These are phyloP conservation scores for Gaultheria prostrata DNA, from an alignment of 148 eudicot genomes.

Conservation along the genomic window DNA sequence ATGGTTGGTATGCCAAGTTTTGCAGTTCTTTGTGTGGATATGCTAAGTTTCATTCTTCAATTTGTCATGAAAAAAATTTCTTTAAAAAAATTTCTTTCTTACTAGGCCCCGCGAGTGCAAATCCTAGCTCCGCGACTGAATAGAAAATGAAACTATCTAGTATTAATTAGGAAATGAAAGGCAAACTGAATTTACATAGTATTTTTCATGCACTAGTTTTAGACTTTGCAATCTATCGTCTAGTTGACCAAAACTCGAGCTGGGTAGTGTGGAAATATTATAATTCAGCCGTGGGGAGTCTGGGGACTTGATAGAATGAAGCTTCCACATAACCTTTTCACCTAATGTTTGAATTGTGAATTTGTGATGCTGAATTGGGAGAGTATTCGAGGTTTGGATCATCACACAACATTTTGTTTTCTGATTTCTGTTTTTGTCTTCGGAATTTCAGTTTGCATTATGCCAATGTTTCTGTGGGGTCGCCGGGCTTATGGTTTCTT, in stretches of 20 bases:
- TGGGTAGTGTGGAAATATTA: not conserved
- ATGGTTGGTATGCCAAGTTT: no score
- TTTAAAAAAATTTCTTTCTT: no score
- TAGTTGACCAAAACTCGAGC: not conserved
- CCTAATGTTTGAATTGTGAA: no score
- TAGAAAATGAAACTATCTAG: not conserved
- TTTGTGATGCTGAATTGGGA: not conserved
- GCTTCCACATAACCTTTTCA: no score
- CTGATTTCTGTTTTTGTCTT: not conserved
- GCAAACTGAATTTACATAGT: not conserved
- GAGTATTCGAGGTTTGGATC: not conserved
- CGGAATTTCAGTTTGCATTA: slow-evolving; percentile 73
- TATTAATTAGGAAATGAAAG: not conserved
- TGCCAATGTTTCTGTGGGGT: slow-evolving; percentile 77
- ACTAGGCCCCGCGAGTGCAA: no score
- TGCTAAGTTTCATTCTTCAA: no score
- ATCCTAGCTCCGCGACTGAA: no score
- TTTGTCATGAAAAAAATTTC: no score
- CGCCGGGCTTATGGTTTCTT: slow-evolving; percentile 55
- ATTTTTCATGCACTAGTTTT: not conserved
- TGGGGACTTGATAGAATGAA: not conserved
- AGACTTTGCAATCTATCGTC: not conserved
- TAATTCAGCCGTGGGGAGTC: not conserved
- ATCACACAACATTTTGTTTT: not conserved
- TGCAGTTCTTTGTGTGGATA: no score